phyloP scores from a whole-genome alignment of 176 grass and related monocot genomes.

The Cenchrus fungigraminus region DNA sequence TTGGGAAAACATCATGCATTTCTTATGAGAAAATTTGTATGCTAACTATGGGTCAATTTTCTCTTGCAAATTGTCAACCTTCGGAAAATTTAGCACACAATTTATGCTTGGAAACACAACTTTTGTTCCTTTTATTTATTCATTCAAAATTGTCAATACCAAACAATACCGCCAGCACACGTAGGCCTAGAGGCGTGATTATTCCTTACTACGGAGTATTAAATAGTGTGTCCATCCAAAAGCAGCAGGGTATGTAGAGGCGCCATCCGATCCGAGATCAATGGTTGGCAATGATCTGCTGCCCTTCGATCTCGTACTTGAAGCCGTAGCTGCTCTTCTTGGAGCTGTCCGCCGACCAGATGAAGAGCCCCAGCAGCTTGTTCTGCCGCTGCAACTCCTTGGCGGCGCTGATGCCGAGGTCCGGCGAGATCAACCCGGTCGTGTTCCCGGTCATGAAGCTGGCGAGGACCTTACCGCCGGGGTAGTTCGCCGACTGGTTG shows the following conservation, averaged over 20 bases:
- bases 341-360: conserved; percentile 67
- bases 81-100: no score
- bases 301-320: conserved; percentile 41
- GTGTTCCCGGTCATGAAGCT: conserved; percentile 51
- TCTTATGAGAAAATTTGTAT: no score
- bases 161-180: neutral
- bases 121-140: no score
- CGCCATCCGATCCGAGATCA: conserved; percentile 1
- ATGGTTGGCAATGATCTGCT: conserved; percentile 53
- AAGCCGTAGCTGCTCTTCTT: conserved; percentile 18
- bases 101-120: no score
- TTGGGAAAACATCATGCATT: no score
- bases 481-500: conserved; percentile 36
- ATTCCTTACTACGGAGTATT: neutral
- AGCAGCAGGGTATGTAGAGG: no score
- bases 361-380: conserved; percentile 63
- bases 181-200: neutral
- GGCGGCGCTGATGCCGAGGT: conserved; percentile 35
- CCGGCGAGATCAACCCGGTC: conserved; percentile 30
- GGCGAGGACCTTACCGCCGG: conserved; percentile 49
- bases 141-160: no score
- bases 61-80: no score
- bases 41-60: no score
- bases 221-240: neutral
- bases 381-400: conserved; percentile 48